Conservation (phyloP, 805 yeast species). For the Candida ficus region DNA sequence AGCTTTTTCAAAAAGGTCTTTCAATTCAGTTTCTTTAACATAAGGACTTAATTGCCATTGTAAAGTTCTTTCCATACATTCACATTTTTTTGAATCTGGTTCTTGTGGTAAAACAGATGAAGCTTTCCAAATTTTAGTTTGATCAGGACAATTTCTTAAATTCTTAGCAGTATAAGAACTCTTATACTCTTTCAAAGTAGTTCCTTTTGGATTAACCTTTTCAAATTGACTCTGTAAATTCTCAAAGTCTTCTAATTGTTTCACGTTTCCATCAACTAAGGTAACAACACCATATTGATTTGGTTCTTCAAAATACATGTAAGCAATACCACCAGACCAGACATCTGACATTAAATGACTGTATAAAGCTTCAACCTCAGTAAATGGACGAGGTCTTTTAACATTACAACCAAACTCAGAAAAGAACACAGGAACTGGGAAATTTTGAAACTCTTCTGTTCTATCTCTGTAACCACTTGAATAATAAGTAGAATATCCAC, state of each 20-base stretch:
- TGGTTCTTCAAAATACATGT: conserved; percentile 76
- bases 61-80: conserved; percentile 51
- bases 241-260: conserved; percentile 54
- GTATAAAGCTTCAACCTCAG: conserved; percentile 63
- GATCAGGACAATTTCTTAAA: conserved; percentile 46
- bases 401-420: conserved; percentile 78
- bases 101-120: conserved; percentile 58
- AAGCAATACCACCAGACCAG: conserved; percentile 85
- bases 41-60: conserved; percentile 50
- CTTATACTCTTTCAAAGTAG: conserved; percentile 26
- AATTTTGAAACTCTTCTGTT: conserved; percentile 56
- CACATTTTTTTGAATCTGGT: conserved; percentile 57
- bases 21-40: conserved; percentile 44
- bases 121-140: conserved; percentile 55
- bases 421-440: conserved; percentile 70
- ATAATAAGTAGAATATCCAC: conserved; percentile 59
- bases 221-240: conserved; percentile 50
- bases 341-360: conserved; percentile 64
- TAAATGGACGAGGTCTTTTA: conserved; percentile 63
- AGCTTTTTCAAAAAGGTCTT: conserved; percentile 48
- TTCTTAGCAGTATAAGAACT: conserved; percentile 23
- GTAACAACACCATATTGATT: conserved; percentile 70
- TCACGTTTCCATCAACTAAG: conserved; percentile 37
- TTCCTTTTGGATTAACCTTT: conserved; percentile 42
- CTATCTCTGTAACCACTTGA: conserved; percentile 63